Percentiles rank a stretch among this genome's conserved stretches.
These are phyloP conservation scores for Coix lacrymajobi DNA, from an alignment of 176 grass and related monocot genomes.

Conservation along the genomic window DNA sequence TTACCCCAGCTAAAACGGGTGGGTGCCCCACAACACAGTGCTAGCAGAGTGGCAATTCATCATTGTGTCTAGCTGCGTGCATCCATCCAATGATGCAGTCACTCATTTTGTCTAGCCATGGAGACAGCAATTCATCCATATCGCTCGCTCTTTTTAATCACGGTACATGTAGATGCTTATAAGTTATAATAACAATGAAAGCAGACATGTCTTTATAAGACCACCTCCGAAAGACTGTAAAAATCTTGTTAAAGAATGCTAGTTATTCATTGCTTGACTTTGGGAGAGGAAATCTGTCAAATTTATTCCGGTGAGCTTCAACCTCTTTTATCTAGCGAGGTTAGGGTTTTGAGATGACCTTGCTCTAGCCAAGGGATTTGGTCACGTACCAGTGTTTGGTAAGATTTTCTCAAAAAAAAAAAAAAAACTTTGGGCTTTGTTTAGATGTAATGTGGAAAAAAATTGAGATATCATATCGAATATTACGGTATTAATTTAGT, in stretches of 20 bases:
- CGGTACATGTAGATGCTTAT: neutral
- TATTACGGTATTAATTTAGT: too few species aligned
- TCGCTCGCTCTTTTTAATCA: neutral
- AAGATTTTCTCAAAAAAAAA: too few species aligned
- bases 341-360: too few species aligned
- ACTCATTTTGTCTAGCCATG: neutral
- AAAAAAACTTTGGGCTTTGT: too few species aligned
- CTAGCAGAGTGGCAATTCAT: neutral
- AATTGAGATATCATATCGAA: too few species aligned
- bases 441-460: too few species aligned
- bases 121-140: neutral
- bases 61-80: constrained; percentile 8
- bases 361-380: neutral
- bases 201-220: neutral
- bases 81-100: neutral
- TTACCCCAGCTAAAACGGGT: neutral
- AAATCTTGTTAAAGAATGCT: neutral
- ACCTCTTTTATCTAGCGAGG: too few species aligned
- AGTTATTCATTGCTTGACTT: neutral
- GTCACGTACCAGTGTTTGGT: neutral
- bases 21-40: neutral
- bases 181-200: too few species aligned
- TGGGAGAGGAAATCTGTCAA: neutral
- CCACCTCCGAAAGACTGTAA: too few species aligned
- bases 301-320: neutral